Conservation (phyloP, 257 asterid genomes). For the Penstemon newberryi region DNA sequence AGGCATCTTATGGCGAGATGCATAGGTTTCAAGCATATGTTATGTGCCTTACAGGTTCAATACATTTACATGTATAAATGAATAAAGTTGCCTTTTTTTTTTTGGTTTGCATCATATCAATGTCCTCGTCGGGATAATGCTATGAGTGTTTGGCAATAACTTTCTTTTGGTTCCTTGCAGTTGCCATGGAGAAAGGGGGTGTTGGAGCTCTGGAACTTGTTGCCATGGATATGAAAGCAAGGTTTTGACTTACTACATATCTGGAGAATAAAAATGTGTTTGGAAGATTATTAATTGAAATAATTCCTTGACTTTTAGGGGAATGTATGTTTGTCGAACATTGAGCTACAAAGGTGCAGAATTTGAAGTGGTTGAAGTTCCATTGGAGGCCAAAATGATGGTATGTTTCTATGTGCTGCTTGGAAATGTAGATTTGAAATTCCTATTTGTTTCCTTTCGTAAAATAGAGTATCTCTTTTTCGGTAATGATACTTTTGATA, state of each 20-base stretch:
- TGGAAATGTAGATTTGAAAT: conserved; percentile 20
- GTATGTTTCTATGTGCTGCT: conserved; percentile 39
- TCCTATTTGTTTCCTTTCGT: background rate
- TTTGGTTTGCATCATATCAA: conserved; percentile 1
- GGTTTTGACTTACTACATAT: conserved; percentile 44
- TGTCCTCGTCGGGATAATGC: conserved; percentile 12
- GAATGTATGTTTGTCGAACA: conserved; percentile 99
- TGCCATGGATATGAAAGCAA: conserved; percentile 99
- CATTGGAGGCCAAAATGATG: conserved; percentile 78
- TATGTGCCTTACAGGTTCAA: conserved; percentile 18
- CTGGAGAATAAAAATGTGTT: conserved; percentile 17
- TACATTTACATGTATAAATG: background rate
- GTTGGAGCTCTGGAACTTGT: conserved; percentile 99
- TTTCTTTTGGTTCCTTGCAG: conserved; percentile 43
- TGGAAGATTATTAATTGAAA: conserved; percentile 29
- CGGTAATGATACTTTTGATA: conserved; percentile 16
- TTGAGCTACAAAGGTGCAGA: conserved; percentile 95
- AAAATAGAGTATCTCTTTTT: background rate
- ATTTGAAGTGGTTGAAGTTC: conserved; percentile 95
- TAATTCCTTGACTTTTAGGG: conserved; percentile 51
- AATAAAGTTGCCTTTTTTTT: conserved; percentile 13
- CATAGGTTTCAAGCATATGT: conserved; percentile 13
- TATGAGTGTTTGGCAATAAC: conserved; percentile 15
- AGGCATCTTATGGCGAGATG: conserved; percentile 10
- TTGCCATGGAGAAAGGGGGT: conserved; percentile 94